phyloP scores from a whole-genome alignment of 2,329 filamentous ascomycete genomes.

The Aplosporella prunicola region DNA sequence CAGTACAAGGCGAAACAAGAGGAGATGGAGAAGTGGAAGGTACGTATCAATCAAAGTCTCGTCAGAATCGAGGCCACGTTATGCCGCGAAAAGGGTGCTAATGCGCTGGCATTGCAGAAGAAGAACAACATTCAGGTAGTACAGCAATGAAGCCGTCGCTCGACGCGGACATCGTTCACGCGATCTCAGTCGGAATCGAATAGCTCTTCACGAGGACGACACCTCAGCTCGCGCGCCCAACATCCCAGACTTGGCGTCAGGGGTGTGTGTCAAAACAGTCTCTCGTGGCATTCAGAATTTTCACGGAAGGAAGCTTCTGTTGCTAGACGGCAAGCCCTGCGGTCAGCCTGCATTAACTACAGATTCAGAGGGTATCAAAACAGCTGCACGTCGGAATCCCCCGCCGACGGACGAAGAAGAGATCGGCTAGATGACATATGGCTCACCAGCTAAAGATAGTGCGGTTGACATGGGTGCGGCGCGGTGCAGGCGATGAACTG shows the following conservation, averaged over 20 bases:
- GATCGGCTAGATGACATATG: too few relatives aligned
- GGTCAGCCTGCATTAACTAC: slow-evolving; percentile 4
- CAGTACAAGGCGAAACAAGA: slow-evolving; percentile 93
- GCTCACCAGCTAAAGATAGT: too few relatives aligned
- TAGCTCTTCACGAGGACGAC: too few relatives aligned
- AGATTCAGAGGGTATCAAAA: too few relatives aligned
- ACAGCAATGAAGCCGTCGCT: slow-evolving; percentile 52
- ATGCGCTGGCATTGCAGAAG: slow-evolving; percentile 46
- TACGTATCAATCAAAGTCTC: slow-evolving; percentile 35
- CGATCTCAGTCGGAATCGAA: too few relatives aligned
- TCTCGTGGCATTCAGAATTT: slow-evolving; percentile 5
- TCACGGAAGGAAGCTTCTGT: slow-evolving; percentile 3
- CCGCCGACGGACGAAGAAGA: too few relatives aligned
- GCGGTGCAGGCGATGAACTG: slow-evolving; percentile 9
- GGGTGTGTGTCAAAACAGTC: too few relatives aligned
- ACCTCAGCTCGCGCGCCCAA: too few relatives aligned
- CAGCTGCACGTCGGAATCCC: too few relatives aligned
- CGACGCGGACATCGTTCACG: too few relatives aligned
- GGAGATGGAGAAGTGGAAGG: slow-evolving; percentile 98
- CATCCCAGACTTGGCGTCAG: too few relatives aligned
- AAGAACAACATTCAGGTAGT: slow-evolving; percentile 86
- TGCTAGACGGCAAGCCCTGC: slow-evolving; percentile 2
- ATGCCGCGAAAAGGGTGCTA: slow-evolving; percentile 7
- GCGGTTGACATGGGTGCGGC: too few relatives aligned
- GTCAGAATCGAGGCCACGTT: neutral